Percentiles rank a stretch among this genome's conserved stretches.
phyloP scores from a whole-genome alignment of 306 rosid species.

The Rubus parviflorus region DNA sequence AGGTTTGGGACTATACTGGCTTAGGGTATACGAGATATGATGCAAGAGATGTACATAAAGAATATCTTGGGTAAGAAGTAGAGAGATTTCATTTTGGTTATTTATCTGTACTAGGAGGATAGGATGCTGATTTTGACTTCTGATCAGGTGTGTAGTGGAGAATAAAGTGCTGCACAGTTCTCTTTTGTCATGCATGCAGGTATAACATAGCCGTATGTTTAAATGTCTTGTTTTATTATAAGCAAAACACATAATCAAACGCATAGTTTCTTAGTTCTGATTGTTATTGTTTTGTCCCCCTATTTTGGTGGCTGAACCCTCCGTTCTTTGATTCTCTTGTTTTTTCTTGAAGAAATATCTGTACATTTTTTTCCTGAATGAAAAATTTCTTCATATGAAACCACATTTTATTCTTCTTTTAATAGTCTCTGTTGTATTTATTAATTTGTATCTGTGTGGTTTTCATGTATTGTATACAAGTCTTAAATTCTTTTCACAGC shows the following conservation, averaged over 20 bases:
- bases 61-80: conserved; percentile 69
- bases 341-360: conserved; percentile 8
- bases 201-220: conserved; percentile 29
- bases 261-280: conserved; percentile 1
- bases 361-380: neutral
- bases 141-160: conserved; percentile 85
- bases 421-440: neutral
- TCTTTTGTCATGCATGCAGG: conserved; percentile 75
- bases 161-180: conserved; percentile 84
- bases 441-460: neutral
- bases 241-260: neutral
- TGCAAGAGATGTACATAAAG: conserved; percentile 81
- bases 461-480: neutral
- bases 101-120: conserved; percentile 26
- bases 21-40: conserved; percentile 80
- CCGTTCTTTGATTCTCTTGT: neutral
- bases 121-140: conserved; percentile 27
- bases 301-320: conserved; percentile 1
- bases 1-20: conserved; percentile 97
- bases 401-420: neutral
- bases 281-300: neutral
- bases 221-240: neutral
- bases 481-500: conserved; percentile 18
- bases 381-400: neutral
- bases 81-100: conserved; percentile 15